Percentiles rank a stretch among this genome's conserved stretches.
These are phyloP conservation scores for Panicum hallii DNA, from an alignment of 202 grass and related monocot species.

Conservation along the genomic window DNA sequence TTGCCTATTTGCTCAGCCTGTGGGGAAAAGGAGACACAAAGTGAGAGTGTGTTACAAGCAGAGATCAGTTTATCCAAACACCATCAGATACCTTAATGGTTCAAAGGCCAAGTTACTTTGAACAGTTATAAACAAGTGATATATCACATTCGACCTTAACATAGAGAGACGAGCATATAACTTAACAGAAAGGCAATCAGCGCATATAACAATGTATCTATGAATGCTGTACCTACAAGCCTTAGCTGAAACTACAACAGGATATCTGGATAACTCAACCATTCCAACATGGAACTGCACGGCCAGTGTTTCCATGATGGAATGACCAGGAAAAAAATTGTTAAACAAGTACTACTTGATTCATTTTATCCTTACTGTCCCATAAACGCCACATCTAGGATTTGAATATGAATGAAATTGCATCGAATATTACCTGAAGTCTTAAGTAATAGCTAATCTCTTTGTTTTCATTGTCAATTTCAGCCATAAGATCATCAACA, in stretches of 20 bases:
- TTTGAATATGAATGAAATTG: neutral
- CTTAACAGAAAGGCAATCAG: neutral
- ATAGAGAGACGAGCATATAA: neutral
- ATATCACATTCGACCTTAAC: neutral
- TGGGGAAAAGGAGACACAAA: neutral
- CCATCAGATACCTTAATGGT: neutral
- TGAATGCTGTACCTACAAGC: neutral
- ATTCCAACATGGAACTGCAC: neutral
- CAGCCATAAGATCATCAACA: slow-evolving; percentile 46
- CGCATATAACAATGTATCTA: neutral
- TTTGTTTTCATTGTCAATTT: slow-evolving; percentile 59
- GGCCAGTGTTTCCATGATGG: neutral
- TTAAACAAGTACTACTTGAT: neutral
- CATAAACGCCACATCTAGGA: neutral
- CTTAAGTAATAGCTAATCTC: slow-evolving; percentile 50
- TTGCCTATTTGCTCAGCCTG: slow-evolving; percentile 52
- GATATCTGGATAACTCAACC: neutral
- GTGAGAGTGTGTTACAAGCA: neutral
- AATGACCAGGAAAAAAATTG: neutral
- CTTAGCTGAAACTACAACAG: neutral
- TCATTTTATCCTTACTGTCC: neutral
- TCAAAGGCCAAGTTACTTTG: neutral
- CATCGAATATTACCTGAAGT: slow-evolving; percentile 47
- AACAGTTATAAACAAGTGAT: neutral
- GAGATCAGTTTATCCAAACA: neutral